Conservation (phyloP, 352 stramenopile species). For the Pythium aphanidermatum region DNA sequence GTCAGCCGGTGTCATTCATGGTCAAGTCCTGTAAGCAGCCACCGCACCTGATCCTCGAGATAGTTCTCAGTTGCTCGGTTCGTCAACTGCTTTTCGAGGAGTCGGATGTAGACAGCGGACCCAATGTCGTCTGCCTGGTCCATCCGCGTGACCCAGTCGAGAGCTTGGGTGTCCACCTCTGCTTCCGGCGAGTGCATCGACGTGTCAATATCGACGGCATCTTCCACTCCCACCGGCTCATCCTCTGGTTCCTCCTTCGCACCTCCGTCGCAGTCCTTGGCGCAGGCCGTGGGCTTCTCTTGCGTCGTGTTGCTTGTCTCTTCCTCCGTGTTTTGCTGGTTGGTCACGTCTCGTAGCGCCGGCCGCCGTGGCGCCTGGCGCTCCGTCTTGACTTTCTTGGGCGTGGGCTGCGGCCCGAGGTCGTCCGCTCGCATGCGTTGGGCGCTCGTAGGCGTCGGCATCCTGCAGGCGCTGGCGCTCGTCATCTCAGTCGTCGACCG, state of each 20-base stretch:
- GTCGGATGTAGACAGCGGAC: conserved; percentile 1
- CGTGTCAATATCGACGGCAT: too few relatives aligned
- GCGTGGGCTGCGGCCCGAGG: conserved; percentile 20
- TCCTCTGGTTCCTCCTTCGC: too few relatives aligned
- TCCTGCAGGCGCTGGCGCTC: not conserved
- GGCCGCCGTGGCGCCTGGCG: conserved; percentile 21
- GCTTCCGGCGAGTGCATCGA: too few relatives aligned
- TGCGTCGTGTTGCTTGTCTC: too few relatives aligned
- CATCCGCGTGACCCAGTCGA: not conserved
- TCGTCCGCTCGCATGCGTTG: conserved; percentile 12
- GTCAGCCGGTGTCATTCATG: not conserved
- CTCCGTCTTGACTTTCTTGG: conserved; percentile 31
- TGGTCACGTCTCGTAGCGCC: conserved; percentile 22
- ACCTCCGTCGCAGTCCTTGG: too few relatives aligned
- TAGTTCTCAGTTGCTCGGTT: conserved; percentile 7
- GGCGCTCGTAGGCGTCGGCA: not conserved
- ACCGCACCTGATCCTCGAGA: conserved; percentile 8
- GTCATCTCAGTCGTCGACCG: too few relatives aligned
- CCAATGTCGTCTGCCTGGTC: conserved; percentile 8
- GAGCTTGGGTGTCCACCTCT: too few relatives aligned
- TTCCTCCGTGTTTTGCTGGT: not conserved
- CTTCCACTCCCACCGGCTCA: too few relatives aligned
- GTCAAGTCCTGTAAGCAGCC: not conserved
- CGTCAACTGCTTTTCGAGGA: conserved; percentile 9
- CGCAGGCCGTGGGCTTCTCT: conserved; percentile 4